Base-by-base conservation (phyloP, 805 yeast genomes). In the Diddensiella transvaalensis region DNA sequence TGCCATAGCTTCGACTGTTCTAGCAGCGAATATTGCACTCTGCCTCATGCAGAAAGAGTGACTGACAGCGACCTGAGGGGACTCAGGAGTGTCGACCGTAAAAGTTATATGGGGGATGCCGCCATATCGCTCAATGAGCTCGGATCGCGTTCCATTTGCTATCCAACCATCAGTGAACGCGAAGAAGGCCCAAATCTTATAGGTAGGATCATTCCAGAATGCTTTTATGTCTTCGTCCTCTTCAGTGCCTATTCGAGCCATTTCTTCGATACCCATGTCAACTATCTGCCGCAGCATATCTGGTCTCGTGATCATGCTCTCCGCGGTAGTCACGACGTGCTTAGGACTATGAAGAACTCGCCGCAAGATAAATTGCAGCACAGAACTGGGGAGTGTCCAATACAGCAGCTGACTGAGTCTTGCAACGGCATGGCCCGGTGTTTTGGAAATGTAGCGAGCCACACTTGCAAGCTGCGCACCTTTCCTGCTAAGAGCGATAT, bases 121-220 rank as follows among this genome's bases (percentile, higher is more conserved):
- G 21, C 67, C 61, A 54, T 74, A 72, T 35, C 69, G 63, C 8
- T 65, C 51, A 32, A 76, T 57, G 2, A 81, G 46, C 24, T 63
- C 62, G 1, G 70, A 69, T 40, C 85, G 71, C 1, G 87, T 76
- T 22, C 59, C 64, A 42, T 75, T 70, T 47, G 71, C 69, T 2
- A 84, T 82, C 90, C 90, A 84, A 58, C 80, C 79, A 60, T 84
- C 91, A 23, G 67, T 59, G n/a, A 62, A 64, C 3, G 84, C 82
- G 54, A 80, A 81, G 48, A 76, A 75, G 3, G 71, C 60, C 85
- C 85, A 82, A n/a, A 77, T 64, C 10, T 52, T 47, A 39, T 62
- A 60, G 11, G 65, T 56, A 6, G 63, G 52, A 48, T 74, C 72
- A 59, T 74, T 66, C 65, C 85, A 82, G 50, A 78, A 69, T 5